Percentiles rank a stretch among this genome's conserved stretches.
These are phyloP conservation scores for Scheffersomyces stipitis DNA, from an alignment of 805 yeast species.

Conservation along the genomic window DNA sequence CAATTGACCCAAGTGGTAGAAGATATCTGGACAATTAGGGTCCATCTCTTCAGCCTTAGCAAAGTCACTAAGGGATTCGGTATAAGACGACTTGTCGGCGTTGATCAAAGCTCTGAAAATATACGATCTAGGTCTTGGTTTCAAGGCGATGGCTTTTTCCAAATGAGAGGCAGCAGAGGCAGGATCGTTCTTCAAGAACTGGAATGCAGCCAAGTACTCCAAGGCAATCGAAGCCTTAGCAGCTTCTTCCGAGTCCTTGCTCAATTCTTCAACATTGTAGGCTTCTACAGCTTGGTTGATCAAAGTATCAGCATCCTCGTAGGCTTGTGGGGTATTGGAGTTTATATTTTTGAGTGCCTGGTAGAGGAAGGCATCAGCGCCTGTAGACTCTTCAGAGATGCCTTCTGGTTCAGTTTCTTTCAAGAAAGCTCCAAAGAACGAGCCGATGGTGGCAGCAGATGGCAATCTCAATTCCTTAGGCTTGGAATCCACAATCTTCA, in stretches of 20 bases:
- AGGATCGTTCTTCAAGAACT: conserved; percentile 76
- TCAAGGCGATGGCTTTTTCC: conserved; percentile 59
- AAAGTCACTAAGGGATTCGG: conserved; percentile 64
- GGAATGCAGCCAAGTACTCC: conserved; percentile 81
- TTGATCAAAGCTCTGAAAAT: conserved; percentile 77
- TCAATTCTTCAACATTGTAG: conserved; percentile 35
- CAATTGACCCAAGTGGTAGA: conserved; percentile 94
- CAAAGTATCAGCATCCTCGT: conserved; percentile 58
- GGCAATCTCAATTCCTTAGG: conserved; percentile 61
- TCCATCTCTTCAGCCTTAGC: conserved; percentile 67
- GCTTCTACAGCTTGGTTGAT: conserved; percentile 59
- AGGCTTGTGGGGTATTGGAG: conserved; percentile 54
- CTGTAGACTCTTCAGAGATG: conserved; percentile 50
- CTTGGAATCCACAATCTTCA: conserved; percentile 61
- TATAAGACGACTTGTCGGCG: conserved; percentile 72
- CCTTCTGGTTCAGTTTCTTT: conserved; percentile 53
- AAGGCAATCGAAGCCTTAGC: conserved; percentile 63
- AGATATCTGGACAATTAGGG: conserved; percentile 74
- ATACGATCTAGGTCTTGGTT: conserved; percentile 79
- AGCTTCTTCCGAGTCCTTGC: conserved; percentile 36
- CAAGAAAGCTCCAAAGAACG: conserved; percentile 86
- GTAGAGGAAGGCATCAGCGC: conserved; percentile 63
- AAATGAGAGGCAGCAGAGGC: conserved; percentile 63
- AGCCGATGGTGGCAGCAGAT: conserved; percentile 76
- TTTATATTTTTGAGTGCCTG: conserved; percentile 61